Evolutionary conservation across 495 filamentous ascomycete genomes (phyloP).

Genomic region (Halenospora varia): DNA sequence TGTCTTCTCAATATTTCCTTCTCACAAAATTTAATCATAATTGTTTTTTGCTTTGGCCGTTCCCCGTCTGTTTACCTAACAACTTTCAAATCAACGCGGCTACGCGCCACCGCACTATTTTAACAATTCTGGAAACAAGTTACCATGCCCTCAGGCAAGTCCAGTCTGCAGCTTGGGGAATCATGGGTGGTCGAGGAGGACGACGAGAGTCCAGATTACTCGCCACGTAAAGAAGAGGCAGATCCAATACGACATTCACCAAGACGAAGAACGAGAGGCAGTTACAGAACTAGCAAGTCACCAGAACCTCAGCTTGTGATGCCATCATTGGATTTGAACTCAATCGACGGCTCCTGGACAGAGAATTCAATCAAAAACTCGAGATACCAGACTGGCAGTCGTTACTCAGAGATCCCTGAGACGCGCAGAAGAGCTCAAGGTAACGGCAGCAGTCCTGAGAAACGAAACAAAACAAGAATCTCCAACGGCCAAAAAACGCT

Average conservation of each 20-base stretch:
- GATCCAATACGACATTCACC: neutral
- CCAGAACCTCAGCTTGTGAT: slow-evolving; percentile 45
- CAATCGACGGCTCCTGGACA: slow-evolving; percentile 29
- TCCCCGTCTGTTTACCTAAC: neutral
- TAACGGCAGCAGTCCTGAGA: slow-evolving; percentile 17
- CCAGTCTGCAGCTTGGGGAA: slow-evolving; percentile 26
- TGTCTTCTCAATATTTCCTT: neutral
- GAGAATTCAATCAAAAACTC: slow-evolving; percentile 20
- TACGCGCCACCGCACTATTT: neutral
- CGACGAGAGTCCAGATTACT: slow-evolving; percentile 20
- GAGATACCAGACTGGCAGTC: slow-evolving; percentile 1
- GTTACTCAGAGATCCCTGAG: neutral
- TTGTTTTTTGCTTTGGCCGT: too few relatives aligned
- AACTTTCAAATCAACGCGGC: neutral
- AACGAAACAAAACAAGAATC: slow-evolving; percentile 12
- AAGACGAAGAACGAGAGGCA: slow-evolving; percentile 13
- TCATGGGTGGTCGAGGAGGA: slow-evolving; percentile 37
- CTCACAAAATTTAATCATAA: too few relatives aligned
- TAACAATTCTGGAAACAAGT: neutral
- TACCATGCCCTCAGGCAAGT: slow-evolving; percentile 18
- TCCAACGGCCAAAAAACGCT: neutral
- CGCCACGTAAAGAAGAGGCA: slow-evolving; percentile 11
- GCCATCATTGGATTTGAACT: slow-evolving; percentile 36
- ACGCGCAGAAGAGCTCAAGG: slow-evolving; percentile 9
- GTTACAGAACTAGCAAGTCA: slow-evolving; percentile 15